These are phyloP conservation scores for Leccinum uliginosum DNA, from an alignment of 768 basidiomycete species.

Conservation along the genomic window DNA sequence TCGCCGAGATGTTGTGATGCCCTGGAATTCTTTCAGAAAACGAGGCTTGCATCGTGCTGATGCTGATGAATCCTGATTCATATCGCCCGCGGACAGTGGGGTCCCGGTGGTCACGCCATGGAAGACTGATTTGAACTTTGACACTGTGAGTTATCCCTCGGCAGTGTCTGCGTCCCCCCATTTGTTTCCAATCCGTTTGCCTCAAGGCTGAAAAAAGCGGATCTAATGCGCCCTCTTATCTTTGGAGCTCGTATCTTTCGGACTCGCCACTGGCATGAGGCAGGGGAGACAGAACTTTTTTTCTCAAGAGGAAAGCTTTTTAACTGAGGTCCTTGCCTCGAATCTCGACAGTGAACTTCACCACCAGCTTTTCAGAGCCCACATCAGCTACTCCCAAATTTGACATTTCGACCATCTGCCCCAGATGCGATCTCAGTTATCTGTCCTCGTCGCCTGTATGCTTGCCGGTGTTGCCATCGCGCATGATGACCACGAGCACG, in stretches of 20 bases:
- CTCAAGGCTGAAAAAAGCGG: conserved; percentile 46
- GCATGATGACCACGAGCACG: conserved; percentile 40
- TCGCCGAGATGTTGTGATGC: background rate
- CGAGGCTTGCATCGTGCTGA: conserved; percentile 30
- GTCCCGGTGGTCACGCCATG: too few relatives aligned
- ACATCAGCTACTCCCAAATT: background rate
- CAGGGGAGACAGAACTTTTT: conserved; percentile 7
- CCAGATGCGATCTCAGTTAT: conserved; percentile 22
- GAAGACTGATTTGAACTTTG: background rate
- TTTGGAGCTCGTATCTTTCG: conserved; percentile 13
- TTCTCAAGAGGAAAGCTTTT: conserved; percentile 29
- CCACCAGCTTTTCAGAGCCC: background rate
- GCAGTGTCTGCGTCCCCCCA: background rate
- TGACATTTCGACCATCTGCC: background rate
- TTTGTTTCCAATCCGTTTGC: conserved; percentile 17
- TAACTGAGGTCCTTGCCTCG: conserved; percentile 2
- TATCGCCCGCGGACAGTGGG: background rate
- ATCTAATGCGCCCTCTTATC: conserved; percentile 11
- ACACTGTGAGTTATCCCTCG: conserved; percentile 8
- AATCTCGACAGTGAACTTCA: background rate
- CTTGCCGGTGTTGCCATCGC: conserved; percentile 28
- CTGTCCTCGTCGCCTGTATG: conserved; percentile 25
- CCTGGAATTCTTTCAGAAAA: conserved; percentile 9
- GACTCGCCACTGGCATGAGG: conserved; percentile 17
- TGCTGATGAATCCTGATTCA: conserved; percentile 7